phyloP scores from a whole-genome alignment of 2,329 filamentous ascomycete species.

The Lecanicillium sp. region DNA sequence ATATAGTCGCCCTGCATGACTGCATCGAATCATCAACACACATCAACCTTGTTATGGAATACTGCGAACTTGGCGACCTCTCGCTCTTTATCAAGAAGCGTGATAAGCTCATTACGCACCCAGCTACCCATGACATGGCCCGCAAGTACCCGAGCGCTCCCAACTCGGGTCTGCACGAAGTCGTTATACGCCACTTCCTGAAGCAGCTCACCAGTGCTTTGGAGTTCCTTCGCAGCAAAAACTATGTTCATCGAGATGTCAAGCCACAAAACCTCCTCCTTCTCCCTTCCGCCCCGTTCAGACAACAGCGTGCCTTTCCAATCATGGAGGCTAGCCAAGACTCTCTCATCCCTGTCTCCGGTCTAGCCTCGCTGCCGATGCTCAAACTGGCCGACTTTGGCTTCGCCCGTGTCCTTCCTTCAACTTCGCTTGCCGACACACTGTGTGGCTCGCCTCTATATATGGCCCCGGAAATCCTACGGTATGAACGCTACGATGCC shows the following conservation, averaged over 20 bases:
- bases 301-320: conserved; percentile 43
- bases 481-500: conserved; percentile 95
- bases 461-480: conserved; percentile 96
- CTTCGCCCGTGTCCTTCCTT: conserved; percentile 87
- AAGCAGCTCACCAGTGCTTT: conserved; percentile 92
- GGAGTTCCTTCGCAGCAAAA: conserved; percentile 74
- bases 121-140: conserved; percentile 82
- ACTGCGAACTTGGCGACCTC: conserved; percentile 89
- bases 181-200: conserved; percentile 91
- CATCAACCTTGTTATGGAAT: conserved; percentile 98
- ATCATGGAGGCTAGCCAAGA: conserved; percentile 71
- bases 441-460: conserved; percentile 94
- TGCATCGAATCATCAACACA: conserved; percentile 80
- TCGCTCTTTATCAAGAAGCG: conserved; percentile 95
- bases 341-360: conserved; percentile 71
- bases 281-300: conserved; percentile 69
- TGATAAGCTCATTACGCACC: conserved; percentile 68
- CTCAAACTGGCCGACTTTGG: conserved; percentile 97
- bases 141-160: conserved; percentile 81
- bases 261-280: conserved; percentile 95
- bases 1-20: conserved; percentile 93
- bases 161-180: conserved; percentile 85
- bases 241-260: conserved; percentile 92
- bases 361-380: conserved; percentile 81
- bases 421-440: conserved; percentile 88